Evolutionary conservation across 1,284 basidiomycete genomes (phyloP), one percentile per base, ranked within the genome.

Genomic region (Fomitiporia mediterranea): DNA sequence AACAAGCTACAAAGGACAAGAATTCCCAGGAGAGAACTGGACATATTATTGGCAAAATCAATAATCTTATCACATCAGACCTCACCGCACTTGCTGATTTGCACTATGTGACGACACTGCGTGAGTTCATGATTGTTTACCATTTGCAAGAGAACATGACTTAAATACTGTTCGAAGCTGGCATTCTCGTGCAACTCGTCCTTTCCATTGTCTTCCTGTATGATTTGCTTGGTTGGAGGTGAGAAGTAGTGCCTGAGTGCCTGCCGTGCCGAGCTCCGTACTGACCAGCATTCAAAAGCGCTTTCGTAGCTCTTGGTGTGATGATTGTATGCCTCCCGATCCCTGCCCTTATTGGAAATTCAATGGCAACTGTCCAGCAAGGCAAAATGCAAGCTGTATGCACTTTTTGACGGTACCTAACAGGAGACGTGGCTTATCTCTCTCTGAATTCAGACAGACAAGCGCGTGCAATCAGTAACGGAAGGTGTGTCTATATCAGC

Each of bases 11-110:
- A 5, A 34, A 46, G 47, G 21, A 50, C 15, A 60, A 57, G n/a
- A 51, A 59, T 2, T 51, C 56, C 30, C 54, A 66, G 37, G 64
- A 58, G 28, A 67, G 54, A 47, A 30, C 60, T 50, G 38, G 38
- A 2, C 69, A 70, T 34, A 52, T 76, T 13, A 67, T 70, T 15
- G 73, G 73, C 3, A 71, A 69, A 53, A 73, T 76, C 62, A 75
- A 75, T 55, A 74, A 73, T 9, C 37, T 62, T 11, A 40, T 61
- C 15, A 55, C 58, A 8, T 62, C 62, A 19, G 64, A 66, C 46
- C 40, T 65, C 37, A 53, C 38, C 1, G 61, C 62, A 21, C 59
- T 62, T 23, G 28, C 34, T 2, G 59, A 62, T 23, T 59, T 59
- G 6, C 53, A 57, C 15, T 51, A 61, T 23, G 21, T 42, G 5